These are phyloP conservation scores for Talaromyces wortmannii DNA, from an alignment of 495 filamentous ascomycete species.

Conservation along the genomic window DNA sequence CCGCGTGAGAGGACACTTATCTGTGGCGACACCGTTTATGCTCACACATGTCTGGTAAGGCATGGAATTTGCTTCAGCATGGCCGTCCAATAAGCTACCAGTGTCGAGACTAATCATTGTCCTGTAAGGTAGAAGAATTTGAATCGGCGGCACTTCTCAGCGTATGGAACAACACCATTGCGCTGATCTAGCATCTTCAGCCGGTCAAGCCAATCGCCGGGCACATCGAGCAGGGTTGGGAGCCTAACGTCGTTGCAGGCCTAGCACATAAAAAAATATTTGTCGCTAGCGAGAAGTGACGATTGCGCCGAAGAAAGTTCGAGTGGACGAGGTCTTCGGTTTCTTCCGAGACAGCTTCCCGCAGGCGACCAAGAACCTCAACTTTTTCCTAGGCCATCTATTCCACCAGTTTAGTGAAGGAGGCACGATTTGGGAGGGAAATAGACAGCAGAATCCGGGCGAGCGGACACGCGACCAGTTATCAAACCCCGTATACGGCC, in stretches of 20 bases:
- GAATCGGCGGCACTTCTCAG: constrained; percentile 16
- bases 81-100: neutral
- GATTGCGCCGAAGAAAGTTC: constrained; percentile 11
- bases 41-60: constrained; percentile 7
- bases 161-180: constrained; percentile 16
- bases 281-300: constrained; percentile 14
- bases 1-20: constrained; percentile 10
- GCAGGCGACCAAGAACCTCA: constrained; percentile 10
- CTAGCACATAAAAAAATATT: constrained; percentile 14
- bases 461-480: neutral
- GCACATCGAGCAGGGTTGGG: constrained; percentile 20
- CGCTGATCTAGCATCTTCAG: constrained; percentile 12
- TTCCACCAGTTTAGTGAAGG: constrained; percentile 16
- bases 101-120: neutral
- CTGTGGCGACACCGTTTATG: constrained; percentile 15
- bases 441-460: constrained; percentile 11
- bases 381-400: constrained; percentile 16
- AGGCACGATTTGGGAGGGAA: constrained; percentile 17
- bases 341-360: constrained; percentile 21
- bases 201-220: constrained; percentile 16
- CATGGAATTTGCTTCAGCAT: too few relatives aligned
- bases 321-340: constrained; percentile 16
- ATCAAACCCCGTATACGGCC: too few relatives aligned
- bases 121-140: constrained; percentile 18
- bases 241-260: constrained; percentile 16